Conservation (phyloP, 2,329 filamentous ascomycete genomes). For the Epichloe gansuensis region DNA sequence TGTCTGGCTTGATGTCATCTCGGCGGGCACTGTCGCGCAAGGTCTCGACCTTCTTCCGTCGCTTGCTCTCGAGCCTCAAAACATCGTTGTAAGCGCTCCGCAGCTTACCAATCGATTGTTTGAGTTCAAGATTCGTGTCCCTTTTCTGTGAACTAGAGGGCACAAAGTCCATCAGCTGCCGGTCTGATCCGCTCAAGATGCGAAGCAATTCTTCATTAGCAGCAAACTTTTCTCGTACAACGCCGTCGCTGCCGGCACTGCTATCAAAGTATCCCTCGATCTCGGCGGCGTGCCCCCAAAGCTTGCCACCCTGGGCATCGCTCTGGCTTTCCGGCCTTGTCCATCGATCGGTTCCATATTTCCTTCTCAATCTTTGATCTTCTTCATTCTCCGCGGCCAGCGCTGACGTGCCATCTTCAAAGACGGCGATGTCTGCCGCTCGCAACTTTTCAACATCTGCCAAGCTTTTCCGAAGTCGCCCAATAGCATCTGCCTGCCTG, state of each 20-base stretch:
- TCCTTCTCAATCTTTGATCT: constrained; percentile 61
- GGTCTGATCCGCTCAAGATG: constrained; percentile 67
- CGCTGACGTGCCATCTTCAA: constrained; percentile 70
- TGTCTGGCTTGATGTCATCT: constrained; percentile 80
- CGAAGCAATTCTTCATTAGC: constrained; percentile 63
- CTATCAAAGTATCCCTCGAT: constrained; percentile 77
- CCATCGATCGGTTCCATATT: constrained; percentile 85
- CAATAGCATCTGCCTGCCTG: constrained; percentile 76
- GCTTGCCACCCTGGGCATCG: constrained; percentile 53
- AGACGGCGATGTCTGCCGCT: constrained; percentile 61
- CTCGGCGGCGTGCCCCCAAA: constrained; percentile 64
- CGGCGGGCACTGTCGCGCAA: constrained; percentile 67
- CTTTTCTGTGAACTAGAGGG: constrained; percentile 65
- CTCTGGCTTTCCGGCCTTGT: constrained; percentile 53
- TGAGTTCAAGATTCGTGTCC: constrained; percentile 68
- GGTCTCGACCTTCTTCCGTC: constrained; percentile 67
- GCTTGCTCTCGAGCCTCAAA: constrained; percentile 65
- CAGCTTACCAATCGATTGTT: constrained; percentile 64
- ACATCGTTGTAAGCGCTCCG: constrained; percentile 78
- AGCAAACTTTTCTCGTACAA: constrained; percentile 66
- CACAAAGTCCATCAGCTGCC: constrained; percentile 76
- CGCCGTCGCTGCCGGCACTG: constrained; percentile 40
- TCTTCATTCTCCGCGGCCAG: constrained; percentile 72
- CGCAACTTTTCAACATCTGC: constrained; percentile 88
- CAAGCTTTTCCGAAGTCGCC: constrained; percentile 65